These are phyloP conservation scores for Exophiala sideris DNA, from an alignment of 2,329 filamentous ascomycete species.

Conservation along the genomic window DNA sequence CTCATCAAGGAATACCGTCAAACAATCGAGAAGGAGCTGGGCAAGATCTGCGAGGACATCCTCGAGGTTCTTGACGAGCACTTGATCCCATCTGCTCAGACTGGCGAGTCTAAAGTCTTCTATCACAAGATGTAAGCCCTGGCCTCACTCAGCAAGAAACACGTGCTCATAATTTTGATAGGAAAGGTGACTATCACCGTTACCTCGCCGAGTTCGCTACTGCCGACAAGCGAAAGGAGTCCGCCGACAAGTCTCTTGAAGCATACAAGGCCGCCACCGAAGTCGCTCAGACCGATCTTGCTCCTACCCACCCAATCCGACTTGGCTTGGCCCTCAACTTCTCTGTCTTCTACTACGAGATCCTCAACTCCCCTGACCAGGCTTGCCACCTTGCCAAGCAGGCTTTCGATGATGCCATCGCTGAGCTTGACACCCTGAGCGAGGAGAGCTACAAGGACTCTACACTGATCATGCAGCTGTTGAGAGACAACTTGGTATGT, in stretches of 20 bases:
- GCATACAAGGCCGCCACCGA: conserved; percentile 95
- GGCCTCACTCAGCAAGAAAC: neutral
- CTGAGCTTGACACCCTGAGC: conserved; percentile 92
- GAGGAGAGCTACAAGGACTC: conserved; percentile 99
- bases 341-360: conserved; percentile 99
- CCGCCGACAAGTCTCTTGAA: conserved; percentile 90
- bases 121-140: conserved; percentile 93
- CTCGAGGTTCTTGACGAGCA: conserved; percentile 91
- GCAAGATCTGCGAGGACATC: conserved; percentile 97
- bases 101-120: conserved; percentile 98
- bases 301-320: conserved; percentile 88
- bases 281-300: conserved; percentile 82
- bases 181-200: conserved; percentile 99
- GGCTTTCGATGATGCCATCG: conserved; percentile 94
- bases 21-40: conserved; percentile 96
- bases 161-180: conserved; percentile 39
- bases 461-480: conserved; percentile 96
- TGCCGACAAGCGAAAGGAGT: conserved; percentile 91
- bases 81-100: conserved; percentile 90
- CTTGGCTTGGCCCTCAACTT: conserved; percentile 91
- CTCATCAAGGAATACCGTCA: conserved; percentile 98
- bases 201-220: conserved; percentile 96
- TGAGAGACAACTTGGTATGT: conserved; percentile 90
- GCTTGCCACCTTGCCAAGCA: conserved; percentile 97
- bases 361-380: conserved; percentile 96